These are phyloP conservation scores for Gentiana straminea DNA, from an alignment of 257 asterid species.

Conservation along the genomic window DNA sequence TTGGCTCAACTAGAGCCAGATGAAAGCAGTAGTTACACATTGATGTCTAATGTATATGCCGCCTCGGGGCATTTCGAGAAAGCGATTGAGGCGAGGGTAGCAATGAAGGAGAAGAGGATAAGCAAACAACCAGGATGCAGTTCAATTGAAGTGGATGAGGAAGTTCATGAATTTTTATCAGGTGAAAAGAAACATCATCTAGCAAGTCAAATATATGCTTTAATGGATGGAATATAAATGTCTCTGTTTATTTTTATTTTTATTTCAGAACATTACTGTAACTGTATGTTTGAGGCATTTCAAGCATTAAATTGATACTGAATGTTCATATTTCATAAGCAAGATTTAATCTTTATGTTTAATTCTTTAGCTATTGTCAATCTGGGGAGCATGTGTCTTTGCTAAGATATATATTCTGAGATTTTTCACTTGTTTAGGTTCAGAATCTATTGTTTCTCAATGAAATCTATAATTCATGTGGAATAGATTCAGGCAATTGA, in stretches of 20 bases:
- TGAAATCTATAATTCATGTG: constrained; percentile 2
- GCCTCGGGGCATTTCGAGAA: constrained; percentile 29
- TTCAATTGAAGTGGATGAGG: constrained; percentile 55
- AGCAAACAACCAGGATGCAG: constrained; percentile 61
- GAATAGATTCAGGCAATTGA: constrained; percentile 37
- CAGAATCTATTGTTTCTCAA: background rate
- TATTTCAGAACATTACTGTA: no score
- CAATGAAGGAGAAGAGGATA: constrained; percentile 35
- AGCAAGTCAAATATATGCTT: constrained; percentile 14
- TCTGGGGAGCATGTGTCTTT: no score
- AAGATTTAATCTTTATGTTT: no score
- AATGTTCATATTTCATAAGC: no score
- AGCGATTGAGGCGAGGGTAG: constrained; percentile 41
- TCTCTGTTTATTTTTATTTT: no score
- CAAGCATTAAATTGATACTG: background rate
- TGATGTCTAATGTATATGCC: constrained; percentile 58
- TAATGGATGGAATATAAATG: background rate
- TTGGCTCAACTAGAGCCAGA: constrained; percentile 36
- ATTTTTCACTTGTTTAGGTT: no score
- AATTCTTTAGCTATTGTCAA: no score
- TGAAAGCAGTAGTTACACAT: constrained; percentile 42
- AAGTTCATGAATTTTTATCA: constrained; percentile 54
- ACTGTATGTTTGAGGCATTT: background rate
- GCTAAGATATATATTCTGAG: background rate
- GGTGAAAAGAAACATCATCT: constrained; percentile 27